Percentiles rank a stretch among this genome's conserved stretches.
Evolutionary conservation across 805 yeast species (phyloP).

Genomic region (Saccharomycopsis olivae): DNA sequence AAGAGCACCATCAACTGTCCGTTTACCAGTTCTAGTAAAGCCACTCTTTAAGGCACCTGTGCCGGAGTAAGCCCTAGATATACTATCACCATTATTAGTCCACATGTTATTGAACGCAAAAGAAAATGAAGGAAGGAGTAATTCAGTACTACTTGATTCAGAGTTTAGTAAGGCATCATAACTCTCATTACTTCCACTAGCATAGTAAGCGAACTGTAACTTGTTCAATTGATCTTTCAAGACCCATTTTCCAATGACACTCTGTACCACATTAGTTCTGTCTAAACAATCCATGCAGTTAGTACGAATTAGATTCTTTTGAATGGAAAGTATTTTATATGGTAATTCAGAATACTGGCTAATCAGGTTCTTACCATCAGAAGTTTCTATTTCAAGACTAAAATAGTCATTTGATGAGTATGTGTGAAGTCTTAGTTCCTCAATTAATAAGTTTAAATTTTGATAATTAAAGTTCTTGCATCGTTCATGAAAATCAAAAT

Average conservation of each 20-base stretch:
- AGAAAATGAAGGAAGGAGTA: not conserved
- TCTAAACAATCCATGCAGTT: conserved; percentile 98
- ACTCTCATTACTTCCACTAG: not conserved
- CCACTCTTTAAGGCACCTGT: conserved; percentile 97
- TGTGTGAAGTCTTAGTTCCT: conserved; percentile 52
- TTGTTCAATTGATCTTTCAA: not conserved
- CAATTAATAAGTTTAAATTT: conserved; percentile 68
- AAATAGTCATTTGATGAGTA: conserved; percentile 57
- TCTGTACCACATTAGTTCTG: conserved; percentile 80
- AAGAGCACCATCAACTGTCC: conserved; percentile 79
- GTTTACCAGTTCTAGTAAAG: conserved; percentile 86
- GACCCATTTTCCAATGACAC: conserved; percentile 15
- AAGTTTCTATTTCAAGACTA: conserved; percentile 24
- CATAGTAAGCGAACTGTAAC: not conserved
- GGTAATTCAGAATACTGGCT: no score
- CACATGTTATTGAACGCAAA: conserved; percentile 72
- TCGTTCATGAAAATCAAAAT: conserved; percentile 96
- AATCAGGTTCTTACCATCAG: not conserved
- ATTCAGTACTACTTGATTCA: not conserved
- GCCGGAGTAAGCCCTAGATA: conserved; percentile 83
- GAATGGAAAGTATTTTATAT: conserved; percentile 1
- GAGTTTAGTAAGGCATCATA: not conserved
- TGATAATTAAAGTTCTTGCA: conserved; percentile 92
- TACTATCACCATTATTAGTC: conserved; percentile 98
- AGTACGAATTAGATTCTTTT: conserved; percentile 37